These are phyloP conservation scores for Benincasa hispida DNA, from an alignment of 306 rosid species.

Conservation along the genomic window DNA sequence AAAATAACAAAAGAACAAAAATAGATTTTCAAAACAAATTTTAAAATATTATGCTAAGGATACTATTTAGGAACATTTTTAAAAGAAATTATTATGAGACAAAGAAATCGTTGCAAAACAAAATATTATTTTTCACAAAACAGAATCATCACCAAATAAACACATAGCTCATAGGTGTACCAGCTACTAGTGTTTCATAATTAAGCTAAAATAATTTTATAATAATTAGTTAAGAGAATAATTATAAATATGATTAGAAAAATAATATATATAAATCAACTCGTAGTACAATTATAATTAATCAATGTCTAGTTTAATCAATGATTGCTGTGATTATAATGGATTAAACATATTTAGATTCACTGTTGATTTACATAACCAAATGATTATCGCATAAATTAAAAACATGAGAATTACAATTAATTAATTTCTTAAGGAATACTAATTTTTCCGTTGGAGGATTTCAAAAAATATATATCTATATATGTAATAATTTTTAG, in stretches of 20 bases:
- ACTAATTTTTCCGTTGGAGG: too few species aligned
- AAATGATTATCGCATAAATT: too few species aligned
- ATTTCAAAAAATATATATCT: too few species aligned
- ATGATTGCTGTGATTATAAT: background rate
- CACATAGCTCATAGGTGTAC: background rate
- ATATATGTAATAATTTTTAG: too few species aligned
- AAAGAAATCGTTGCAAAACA: background rate
- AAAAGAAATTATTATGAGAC: background rate
- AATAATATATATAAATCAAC: too few species aligned
- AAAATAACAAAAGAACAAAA: background rate
- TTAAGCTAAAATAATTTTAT: too few species aligned
- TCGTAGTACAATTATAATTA: too few species aligned
- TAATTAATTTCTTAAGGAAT: too few species aligned
- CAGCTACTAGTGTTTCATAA: background rate
- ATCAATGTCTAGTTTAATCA: background rate
- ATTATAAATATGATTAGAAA: too few species aligned
- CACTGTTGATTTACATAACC: background rate
- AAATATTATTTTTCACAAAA: too few species aligned
- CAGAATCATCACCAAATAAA: background rate
- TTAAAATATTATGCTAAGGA: background rate
- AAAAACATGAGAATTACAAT: too few species aligned
- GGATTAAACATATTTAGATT: background rate
- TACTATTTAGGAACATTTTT: too few species aligned
- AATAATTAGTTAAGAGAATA: background rate
- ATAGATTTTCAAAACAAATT: background rate